These are phyloP conservation scores for Russula foetens DNA, from an alignment of 768 basidiomycete species.

Conservation along the genomic window DNA sequence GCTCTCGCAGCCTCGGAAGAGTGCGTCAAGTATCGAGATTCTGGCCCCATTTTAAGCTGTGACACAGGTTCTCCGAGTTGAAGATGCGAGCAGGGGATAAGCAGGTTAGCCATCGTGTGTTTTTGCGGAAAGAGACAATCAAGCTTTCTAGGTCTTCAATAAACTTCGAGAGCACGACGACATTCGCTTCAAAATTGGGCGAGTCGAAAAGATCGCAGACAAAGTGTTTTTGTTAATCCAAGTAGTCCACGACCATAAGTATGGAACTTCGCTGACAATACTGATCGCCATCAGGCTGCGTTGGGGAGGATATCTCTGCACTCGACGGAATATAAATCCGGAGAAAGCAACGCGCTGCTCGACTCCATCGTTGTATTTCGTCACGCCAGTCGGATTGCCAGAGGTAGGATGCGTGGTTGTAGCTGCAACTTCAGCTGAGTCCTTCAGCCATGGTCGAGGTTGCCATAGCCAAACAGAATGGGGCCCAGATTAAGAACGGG, in stretches of 20 bases:
- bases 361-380: conserved; percentile 67
- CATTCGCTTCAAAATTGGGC: conserved; percentile 70
- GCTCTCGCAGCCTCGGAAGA: conserved; percentile 18
- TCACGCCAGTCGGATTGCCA: conserved; percentile 66
- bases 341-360: conserved; percentile 62
- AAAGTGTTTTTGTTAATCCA: conserved; percentile 80
- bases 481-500: conserved; percentile 59
- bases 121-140: neutral
- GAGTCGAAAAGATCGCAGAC: conserved; percentile 59
- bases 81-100: conserved; percentile 74
- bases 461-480: conserved; percentile 55
- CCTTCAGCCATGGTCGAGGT: conserved; percentile 68
- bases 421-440: neutral
- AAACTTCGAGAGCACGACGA: conserved; percentile 64
- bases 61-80: conserved; percentile 52
- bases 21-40: conserved; percentile 20
- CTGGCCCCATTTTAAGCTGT: neutral
- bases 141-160: conserved; percentile 42
- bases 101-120: conserved; percentile 33
- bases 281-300: conserved; percentile 43
- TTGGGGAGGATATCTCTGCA: conserved; percentile 65
- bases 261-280: conserved; percentile 5
- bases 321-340: conserved; percentile 56
- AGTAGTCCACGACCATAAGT: conserved; percentile 29
- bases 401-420: conserved; percentile 39